Evolutionary conservation across 2,329 filamentous ascomycete species (phyloP).

Genomic region (Stachybotrys chartarum): DNA sequence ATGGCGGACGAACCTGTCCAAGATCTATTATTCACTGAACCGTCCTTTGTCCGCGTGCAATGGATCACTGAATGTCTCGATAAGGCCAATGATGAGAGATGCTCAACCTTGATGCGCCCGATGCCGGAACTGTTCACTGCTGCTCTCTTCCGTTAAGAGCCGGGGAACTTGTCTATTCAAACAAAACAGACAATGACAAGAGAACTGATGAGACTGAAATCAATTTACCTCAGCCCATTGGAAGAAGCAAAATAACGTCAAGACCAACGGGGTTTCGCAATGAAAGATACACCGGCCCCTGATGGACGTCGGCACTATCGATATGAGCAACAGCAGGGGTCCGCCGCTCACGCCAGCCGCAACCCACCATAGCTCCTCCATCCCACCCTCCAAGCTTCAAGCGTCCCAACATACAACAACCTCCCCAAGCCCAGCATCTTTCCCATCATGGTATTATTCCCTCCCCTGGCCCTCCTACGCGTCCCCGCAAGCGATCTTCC

Average conservation of each 20-base stretch:
- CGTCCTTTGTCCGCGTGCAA: not conserved
- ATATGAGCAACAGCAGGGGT: not conserved
- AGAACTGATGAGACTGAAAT: no score
- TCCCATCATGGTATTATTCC: not conserved
- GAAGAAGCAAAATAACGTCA: not conserved
- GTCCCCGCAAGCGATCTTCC: not conserved
- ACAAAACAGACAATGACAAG: no score
- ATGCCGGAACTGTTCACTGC: no score
- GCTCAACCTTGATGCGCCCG: no score
- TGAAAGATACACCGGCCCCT: not conserved
- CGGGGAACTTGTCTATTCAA: no score
- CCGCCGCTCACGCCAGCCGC: no score
- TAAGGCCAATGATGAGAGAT: not conserved
- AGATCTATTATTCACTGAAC: not conserved
- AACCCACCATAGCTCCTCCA: not conserved
- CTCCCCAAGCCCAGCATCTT: not conserved
- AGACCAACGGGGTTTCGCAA: not conserved
- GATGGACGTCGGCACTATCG: not conserved
- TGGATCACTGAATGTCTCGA: not conserved
- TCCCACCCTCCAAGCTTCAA: not conserved
- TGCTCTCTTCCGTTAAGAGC: no score
- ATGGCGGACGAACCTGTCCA: not conserved
- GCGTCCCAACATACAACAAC: not conserved
- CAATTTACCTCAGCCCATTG: not conserved
- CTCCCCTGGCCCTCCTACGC: not conserved